Base-by-base conservation (phyloP, 164 flowering plant species). In the Vitis rupestris region DNA sequence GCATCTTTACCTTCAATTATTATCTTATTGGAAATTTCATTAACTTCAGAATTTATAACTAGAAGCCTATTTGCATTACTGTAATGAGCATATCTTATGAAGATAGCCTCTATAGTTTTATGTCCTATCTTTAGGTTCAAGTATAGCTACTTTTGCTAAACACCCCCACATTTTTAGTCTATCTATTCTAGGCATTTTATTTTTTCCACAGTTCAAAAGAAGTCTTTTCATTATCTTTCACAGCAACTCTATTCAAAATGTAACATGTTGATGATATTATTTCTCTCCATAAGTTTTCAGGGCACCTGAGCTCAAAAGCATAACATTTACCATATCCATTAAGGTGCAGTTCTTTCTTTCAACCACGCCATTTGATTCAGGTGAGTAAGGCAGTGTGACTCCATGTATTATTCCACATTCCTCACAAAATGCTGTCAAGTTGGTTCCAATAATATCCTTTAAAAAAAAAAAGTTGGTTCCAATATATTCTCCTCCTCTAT, bases 111-210 rank as follows among this genome's bases (percentile, higher is more conserved):
- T 6, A 63, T 29, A 2, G 66, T 63, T n/a, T 47, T 49, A 0
- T 27, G 30, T 15, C 53, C 54, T 8, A 63, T 49, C 14, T 49
- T 63, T 63, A 16, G 66, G 66, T 2, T 13, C 27, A n/a, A 27
- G 66, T 16, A 63, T 19, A 8, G 9, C 27, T 47, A 63, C 66
- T 27, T 63, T 63, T 0, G 53, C 66, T 48, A 63, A 48, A 17
- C 66, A 63, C 8, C 66, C 66, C 53, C 52, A 63, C 66, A 63
- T 13, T 63, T 63, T 63, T 6, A 63, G 7, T 0, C 1, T 9
- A 8, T 49, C 17, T n/a, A 47, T 47, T 16, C n/a, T 9, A 47
- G 30, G 65, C 16, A 2, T 5, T 19, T 11, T 14, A 9, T 23
- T 3, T 17, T 47, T 1, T 49, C 66, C 66, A 63, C 6, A 49